A percentile compares a stretch with the other conserved stretches of the same genome.
Evolutionary conservation across 495 filamentous ascomycete species (phyloP).

Genomic region (Ascobolus immersus): DNA sequence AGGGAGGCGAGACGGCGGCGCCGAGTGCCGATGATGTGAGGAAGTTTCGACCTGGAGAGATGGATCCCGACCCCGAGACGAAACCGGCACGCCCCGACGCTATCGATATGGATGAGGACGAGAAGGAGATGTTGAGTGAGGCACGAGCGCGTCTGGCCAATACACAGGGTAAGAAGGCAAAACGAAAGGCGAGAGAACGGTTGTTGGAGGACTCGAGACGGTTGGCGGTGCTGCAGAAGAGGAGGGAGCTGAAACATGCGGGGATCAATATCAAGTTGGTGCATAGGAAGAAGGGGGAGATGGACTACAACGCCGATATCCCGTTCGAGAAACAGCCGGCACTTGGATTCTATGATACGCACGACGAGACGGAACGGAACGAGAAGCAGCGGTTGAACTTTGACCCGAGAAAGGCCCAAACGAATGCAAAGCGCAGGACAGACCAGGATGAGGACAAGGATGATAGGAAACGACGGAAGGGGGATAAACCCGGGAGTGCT

Average conservation of each 20-base stretch:
- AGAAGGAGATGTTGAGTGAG: slow-evolving; percentile 98
- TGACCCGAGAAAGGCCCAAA: slow-evolving; percentile 80
- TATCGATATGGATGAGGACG: slow-evolving; percentile 92
- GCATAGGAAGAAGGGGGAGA: slow-evolving; percentile 79
- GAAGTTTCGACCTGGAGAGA: slow-evolving; percentile 66
- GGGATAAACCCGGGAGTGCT: slow-evolving; percentile 52
- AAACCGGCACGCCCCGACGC: slow-evolving; percentile 94
- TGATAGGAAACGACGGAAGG: slow-evolving; percentile 63
- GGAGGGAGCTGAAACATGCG: slow-evolving; percentile 84
- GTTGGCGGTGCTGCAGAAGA: slow-evolving; percentile 75
- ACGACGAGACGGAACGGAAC: slow-evolving; percentile 52
- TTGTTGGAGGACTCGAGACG: slow-evolving; percentile 86
- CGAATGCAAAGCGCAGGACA: slow-evolving; percentile 85
- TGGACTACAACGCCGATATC: slow-evolving; percentile 98
- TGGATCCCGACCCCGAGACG: slow-evolving; percentile 87
- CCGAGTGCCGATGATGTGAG: slow-evolving; percentile 87
- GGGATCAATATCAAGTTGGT: slow-evolving; percentile 94
- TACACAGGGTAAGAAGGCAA: slow-evolving; percentile 96
- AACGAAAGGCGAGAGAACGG: slow-evolving; percentile 84
- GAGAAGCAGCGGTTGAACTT: slow-evolving; percentile 72
- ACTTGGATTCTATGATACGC: slow-evolving; percentile 80
- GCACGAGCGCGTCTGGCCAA: slow-evolving; percentile 88
- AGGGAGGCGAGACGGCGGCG: slow-evolving; percentile 63
- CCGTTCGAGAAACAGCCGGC: slow-evolving; percentile 85
- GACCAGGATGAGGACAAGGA: slow-evolving; percentile 57